A percentile compares a stretch with the other conserved stretches of the same genome.
Conservation (phyloP, 768 basidiomycete species). For the Gloeopeniophorella convolvens region DNA sequence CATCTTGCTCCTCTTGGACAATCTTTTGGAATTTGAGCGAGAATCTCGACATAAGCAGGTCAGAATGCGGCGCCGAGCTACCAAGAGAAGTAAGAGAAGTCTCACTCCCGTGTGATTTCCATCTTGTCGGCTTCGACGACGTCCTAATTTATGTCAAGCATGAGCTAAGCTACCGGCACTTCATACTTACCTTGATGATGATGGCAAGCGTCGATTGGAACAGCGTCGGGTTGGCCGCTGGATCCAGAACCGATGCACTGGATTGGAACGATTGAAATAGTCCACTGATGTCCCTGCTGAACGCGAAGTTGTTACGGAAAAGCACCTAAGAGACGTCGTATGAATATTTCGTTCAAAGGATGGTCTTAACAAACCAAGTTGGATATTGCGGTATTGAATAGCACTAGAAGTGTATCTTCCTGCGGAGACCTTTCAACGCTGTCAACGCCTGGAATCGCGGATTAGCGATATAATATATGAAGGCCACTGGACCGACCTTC, state of each 20-base stretch:
- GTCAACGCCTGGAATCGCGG: conserved; percentile 40
- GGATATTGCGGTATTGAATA: conserved; percentile 61
- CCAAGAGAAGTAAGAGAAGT: background rate
- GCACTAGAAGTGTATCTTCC: conserved; percentile 55
- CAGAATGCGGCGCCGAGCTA: background rate
- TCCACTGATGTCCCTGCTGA: conserved; percentile 52
- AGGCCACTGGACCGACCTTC: conserved; percentile 37
- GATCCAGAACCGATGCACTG: conserved; percentile 52
- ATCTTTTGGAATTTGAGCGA: conserved; percentile 52
- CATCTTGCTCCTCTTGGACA: conserved; percentile 53
- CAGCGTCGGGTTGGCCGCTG: conserved; percentile 47
- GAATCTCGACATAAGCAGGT: too few relatives aligned
- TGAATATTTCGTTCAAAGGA: background rate
- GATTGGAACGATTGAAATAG: conserved; percentile 59
- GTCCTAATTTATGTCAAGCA: conserved; percentile 36
- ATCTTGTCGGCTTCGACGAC: conserved; percentile 55
- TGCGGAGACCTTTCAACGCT: conserved; percentile 58
- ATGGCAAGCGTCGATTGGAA: conserved; percentile 55
- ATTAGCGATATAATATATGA: background rate
- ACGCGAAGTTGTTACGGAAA: conserved; percentile 60
- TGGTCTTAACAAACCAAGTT: conserved; percentile 41
- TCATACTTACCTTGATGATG: conserved; percentile 47
- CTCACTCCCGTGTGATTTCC: conserved; percentile 55
- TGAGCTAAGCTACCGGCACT: background rate
- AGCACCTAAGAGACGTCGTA: conserved; percentile 44